Evolutionary conservation across 2,329 filamentous ascomycete species (phyloP).

Genomic region (Claviceps paspali): DNA sequence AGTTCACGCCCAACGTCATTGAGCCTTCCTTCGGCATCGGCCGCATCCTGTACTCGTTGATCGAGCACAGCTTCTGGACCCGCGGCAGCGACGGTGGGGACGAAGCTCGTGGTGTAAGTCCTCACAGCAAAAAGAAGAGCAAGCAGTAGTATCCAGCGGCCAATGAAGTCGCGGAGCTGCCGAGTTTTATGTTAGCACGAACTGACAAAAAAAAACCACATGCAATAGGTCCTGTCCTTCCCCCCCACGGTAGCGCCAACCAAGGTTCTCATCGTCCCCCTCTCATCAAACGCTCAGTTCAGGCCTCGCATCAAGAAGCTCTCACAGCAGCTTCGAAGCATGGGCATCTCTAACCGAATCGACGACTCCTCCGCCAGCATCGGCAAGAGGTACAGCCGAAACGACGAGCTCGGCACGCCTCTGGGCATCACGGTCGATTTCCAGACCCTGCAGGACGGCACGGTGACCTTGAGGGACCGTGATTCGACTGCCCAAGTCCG

Average conservation of each 20-base stretch:
- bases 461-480: constrained; percentile 76
- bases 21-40: constrained; percentile 97
- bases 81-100: constrained; percentile 45
- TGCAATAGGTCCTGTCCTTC: constrained; percentile 34
- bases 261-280: constrained; percentile 82
- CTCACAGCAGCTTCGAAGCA: constrained; percentile 57
- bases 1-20: constrained; percentile 91
- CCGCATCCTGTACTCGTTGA: constrained; percentile 79
- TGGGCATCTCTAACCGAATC: constrained; percentile 69
- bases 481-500: constrained; percentile 87
- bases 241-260: constrained; percentile 66
- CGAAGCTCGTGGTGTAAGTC: constrained; percentile 75
- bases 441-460: constrained; percentile 78
- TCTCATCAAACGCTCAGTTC: constrained; percentile 71
- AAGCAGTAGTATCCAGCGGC: too few species aligned
- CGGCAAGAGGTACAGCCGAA: constrained; percentile 85
- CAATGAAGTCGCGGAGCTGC: too few species aligned
- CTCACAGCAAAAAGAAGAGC: too few species aligned
- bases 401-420: constrained; percentile 90
- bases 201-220: constrained; percentile 7
- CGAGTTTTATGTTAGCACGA: constrained; percentile 8
- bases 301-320: constrained; percentile 59
- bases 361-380: constrained; percentile 87
- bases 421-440: constrained; percentile 93
- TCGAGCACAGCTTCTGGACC: constrained; percentile 94